These are phyloP conservation scores for Solanum ahanhuiri DNA, from an alignment of 257 asterid species.

Conservation along the genomic window DNA sequence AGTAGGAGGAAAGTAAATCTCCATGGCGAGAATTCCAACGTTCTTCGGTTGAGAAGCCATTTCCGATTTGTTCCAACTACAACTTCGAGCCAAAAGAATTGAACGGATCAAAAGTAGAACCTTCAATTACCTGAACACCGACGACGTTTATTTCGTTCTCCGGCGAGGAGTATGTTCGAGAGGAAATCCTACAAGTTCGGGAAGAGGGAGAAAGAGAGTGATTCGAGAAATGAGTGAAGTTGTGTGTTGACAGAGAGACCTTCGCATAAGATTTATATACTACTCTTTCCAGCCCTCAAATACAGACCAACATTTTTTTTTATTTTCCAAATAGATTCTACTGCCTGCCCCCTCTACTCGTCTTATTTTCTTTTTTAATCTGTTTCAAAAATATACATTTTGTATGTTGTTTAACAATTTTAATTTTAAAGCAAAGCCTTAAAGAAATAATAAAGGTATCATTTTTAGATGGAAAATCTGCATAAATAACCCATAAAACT, in stretches of 20 bases:
- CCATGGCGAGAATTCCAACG: conserved; percentile 97
- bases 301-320: conserved; percentile 27
- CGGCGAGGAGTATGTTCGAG: not conserved
- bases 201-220: not conserved
- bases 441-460: too few relatives aligned
- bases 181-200: conserved; percentile 10
- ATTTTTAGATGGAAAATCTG: too few relatives aligned
- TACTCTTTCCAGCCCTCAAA: conserved; percentile 32
- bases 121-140: not conserved
- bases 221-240: not conserved
- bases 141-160: not conserved
- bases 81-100: not conserved
- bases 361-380: too few relatives aligned
- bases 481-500: too few relatives aligned
- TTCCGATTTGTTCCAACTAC: conserved; percentile 12
- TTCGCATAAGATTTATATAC: conserved; percentile 9
- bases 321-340: not conserved
- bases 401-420: too few relatives aligned
- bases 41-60: conserved; percentile 49
- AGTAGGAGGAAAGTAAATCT: conserved; percentile 90
- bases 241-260: not conserved
- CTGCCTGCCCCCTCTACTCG: not conserved
- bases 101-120: not conserved
- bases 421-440: too few relatives aligned
- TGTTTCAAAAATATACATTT: too few relatives aligned